Base-by-base conservation (phyloP, 768 basidiomycete species). In the Leccinum longicurvipes region DNA sequence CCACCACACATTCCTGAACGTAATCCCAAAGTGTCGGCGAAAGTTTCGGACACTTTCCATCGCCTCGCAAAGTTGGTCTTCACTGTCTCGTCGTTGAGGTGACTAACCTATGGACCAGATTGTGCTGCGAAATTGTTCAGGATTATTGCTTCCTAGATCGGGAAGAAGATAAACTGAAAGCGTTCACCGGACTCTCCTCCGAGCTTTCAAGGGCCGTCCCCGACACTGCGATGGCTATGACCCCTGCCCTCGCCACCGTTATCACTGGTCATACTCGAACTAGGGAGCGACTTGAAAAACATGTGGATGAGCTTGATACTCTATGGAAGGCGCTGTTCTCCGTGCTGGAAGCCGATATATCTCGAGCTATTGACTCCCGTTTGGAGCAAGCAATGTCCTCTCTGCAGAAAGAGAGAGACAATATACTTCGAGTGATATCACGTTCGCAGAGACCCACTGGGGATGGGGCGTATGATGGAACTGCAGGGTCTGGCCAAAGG, bases 271-370 rank as follows among this genome's bases (percentile, higher is more conserved):
- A 81, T 53, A 71, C 72, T 42, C 73, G 78, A 53, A 74, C 68
- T 56, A 77, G 77, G 59, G 71, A 74, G 49, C 75, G 72, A 19
- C 68, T 76, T 27, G 76, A 79, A 51, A 67, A 69, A 47, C 74
- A 69, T 50, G 65, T 73, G 36, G 63, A 67, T 45, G 74, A 73
- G 14, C 73, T 81, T n/a, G 75, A 74, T 50, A 58, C 64, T 25
- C 61, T 81, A 41, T 83, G 82, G 82, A 72, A 71, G 55, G 69
- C 76, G 32, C 67, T 76, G n/a, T 77, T 82, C 49, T 70, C 76
- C 34, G 51, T 69, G 21, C 69, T 82, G 51, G 67, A 74, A 19
- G 63, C 63, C 17, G 78, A 80, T 31, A 75, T 81, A 44, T 73
- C 67, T 60, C 68, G 67, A 58, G 67, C 62, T 34, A 69, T 82